Base-by-base conservation (phyloP, 1,284 basidiomycete genomes). In the Ustilago curta region DNA sequence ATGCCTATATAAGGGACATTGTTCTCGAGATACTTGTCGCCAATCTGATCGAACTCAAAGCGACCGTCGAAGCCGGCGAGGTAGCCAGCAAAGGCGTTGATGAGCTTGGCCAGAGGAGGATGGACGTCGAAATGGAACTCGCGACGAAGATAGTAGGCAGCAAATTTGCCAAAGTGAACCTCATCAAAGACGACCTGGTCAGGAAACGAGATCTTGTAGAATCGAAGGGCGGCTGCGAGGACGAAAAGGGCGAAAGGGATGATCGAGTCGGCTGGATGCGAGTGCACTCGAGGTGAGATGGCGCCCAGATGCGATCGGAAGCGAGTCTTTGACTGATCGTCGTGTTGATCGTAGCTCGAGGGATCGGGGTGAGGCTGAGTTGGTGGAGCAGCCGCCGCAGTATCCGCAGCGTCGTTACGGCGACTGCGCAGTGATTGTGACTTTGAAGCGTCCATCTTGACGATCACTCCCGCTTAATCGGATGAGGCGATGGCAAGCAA, bases 61-160 rank as follows among this genome's bases (percentile, higher is more conserved):
- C 91, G 87, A 31, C 96, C 97, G 80, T 97, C 92, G 84, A 96
- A 99, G 9, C 97, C 97, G 45, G 96, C 93, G 68, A 97, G 91
- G 93, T 94, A 98, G 70, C 94, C 97, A 27, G 93, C 92, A 40
- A 96, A 89, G 49, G 92, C 97, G 80, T 87, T 84, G 50, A 84
- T 74, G 39, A 83, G 68, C 48, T 83, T 79, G 16, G 83, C 84
- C 18, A 83, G 90, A 16, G 96, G 96, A 42, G 96, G 96, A 83
- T 99, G 97, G 4, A 99, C 97, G 85, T 99, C 97, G 87, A 99
- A 99, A 87, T 98, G 98, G 87, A 97, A 99, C 86, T 80, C 80
- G 56, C 82, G 67, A 40, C 74, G 65, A 37, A 84, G 64, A 39
- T 84, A 84, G 76, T 82, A 83, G 14, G 83, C 76, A 25, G 83